Percentiles rank a stretch among this genome's conserved stretches.
phyloP scores from a whole-genome alignment of 2,329 filamentous ascomycete genomes.

The Hyphodiscus sp. region DNA sequence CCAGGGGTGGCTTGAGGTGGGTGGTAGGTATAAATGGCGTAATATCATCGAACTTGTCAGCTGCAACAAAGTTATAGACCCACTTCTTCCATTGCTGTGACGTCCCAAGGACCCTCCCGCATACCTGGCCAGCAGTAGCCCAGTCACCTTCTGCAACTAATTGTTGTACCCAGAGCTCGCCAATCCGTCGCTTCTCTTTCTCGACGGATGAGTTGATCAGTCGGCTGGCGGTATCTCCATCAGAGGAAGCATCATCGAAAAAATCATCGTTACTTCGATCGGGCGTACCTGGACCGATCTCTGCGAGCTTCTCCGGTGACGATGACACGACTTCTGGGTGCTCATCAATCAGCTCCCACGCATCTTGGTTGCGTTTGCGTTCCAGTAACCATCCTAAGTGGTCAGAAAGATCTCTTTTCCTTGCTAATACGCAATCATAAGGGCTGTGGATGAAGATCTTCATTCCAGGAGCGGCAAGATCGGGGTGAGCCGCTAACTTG shows the following conservation, averaged over 20 bases:
- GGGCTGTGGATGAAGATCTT: slow-evolving; percentile 95
- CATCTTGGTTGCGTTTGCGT: slow-evolving; percentile 71
- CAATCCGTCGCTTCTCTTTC: slow-evolving; percentile 83
- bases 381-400: slow-evolving; percentile 82
- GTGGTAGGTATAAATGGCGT: slow-evolving; percentile 73
- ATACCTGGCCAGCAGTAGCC: slow-evolving; percentile 70
- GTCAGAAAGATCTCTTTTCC: slow-evolving; percentile 79
- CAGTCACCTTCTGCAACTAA: slow-evolving; percentile 71
- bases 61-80: slow-evolving; percentile 86
- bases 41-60: slow-evolving; percentile 84
- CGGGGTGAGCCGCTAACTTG: slow-evolving; percentile 25
- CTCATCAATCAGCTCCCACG: slow-evolving; percentile 84
- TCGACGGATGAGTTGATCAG: slow-evolving; percentile 61
- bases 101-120: slow-evolving; percentile 74
- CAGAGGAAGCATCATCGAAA: slow-evolving; percentile 65
- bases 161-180: slow-evolving; percentile 89
- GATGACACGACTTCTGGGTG: slow-evolving; percentile 66
- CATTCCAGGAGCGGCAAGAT: slow-evolving; percentile 43
- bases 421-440: slow-evolving; percentile 90
- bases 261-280: slow-evolving; percentile 51
- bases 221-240: slow-evolving; percentile 53
- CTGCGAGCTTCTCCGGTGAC: slow-evolving; percentile 34
- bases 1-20: slow-evolving; percentile 71
- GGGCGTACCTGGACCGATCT: slow-evolving; percentile 36
- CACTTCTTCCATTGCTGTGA: slow-evolving; percentile 88